These are phyloP conservation scores for Alternaria viburni DNA, from an alignment of 2,329 filamentous ascomycete genomes.

Conservation along the genomic window DNA sequence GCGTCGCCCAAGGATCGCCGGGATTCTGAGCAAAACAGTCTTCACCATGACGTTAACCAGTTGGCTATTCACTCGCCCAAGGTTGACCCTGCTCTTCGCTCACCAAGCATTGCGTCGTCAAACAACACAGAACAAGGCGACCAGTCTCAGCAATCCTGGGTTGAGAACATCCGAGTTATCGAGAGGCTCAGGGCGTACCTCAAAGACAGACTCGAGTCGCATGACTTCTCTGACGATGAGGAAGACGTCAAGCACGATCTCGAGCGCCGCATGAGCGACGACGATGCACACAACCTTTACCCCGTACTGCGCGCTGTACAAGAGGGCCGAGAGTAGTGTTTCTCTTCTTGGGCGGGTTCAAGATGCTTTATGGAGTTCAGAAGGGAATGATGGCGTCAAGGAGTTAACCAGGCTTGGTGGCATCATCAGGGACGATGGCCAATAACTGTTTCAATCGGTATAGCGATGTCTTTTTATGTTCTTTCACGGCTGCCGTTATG, in stretches of 20 bases:
- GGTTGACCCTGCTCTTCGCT: slow-evolving; percentile 49
- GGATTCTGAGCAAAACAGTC: slow-evolving; percentile 43
- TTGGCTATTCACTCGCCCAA: slow-evolving; percentile 49
- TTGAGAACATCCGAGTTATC: slow-evolving; percentile 69
- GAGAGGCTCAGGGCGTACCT: slow-evolving; percentile 66
- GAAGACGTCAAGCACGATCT: slow-evolving; percentile 40
- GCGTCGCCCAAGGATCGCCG: slow-evolving; percentile 41
- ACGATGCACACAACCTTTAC: slow-evolving; percentile 50
- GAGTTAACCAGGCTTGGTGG: slow-evolving; percentile 8
- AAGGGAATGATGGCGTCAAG: slow-evolving; percentile 18
- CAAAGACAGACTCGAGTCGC: slow-evolving; percentile 60
- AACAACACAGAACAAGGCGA: slow-evolving; percentile 44
- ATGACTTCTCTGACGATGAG: slow-evolving; percentile 51
- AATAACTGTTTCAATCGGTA: slow-evolving; percentile 14
- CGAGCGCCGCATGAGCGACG: slow-evolving; percentile 43
- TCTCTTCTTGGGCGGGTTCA: neutral
- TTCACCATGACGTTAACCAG: slow-evolving; percentile 49
- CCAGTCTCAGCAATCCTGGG: slow-evolving; percentile 60
- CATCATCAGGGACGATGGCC: slow-evolving; percentile 5
- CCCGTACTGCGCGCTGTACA: slow-evolving; percentile 50
- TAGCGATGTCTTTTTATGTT: slow-evolving; percentile 12
- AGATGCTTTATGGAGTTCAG: slow-evolving; percentile 22
- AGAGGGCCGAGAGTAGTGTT: slow-evolving; percentile 44
- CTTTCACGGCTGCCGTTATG: slow-evolving; percentile 13
- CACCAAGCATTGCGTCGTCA: slow-evolving; percentile 47